phyloP scores from a whole-genome alignment of 306 rosid species.

The Gastrolobium villosum region DNA sequence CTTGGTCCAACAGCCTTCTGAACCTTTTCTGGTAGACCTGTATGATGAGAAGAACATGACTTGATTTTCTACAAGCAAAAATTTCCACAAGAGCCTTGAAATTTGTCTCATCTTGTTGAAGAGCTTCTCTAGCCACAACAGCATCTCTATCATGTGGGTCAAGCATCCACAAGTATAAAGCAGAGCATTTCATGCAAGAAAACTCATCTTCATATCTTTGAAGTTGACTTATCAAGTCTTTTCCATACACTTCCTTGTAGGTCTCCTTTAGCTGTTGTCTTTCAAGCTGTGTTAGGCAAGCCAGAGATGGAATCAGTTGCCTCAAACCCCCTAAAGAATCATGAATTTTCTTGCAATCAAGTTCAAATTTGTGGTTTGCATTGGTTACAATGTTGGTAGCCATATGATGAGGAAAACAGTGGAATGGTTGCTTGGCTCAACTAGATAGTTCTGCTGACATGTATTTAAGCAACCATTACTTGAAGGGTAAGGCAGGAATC shows the following conservation, averaged over 20 bases:
- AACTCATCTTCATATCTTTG: conserved; percentile 51
- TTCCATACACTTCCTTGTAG: conserved; percentile 66
- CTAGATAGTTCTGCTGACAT: background rate
- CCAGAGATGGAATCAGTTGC: conserved; percentile 54
- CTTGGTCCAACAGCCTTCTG: conserved; percentile 68
- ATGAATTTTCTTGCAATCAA: conserved; percentile 67
- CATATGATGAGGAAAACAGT: conserved; percentile 26
- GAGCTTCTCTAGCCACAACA: conserved; percentile 58
- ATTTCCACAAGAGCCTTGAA: conserved; percentile 71
- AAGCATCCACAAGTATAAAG: conserved; percentile 71
- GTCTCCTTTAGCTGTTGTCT: conserved; percentile 60
- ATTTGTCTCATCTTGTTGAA: conserved; percentile 56
- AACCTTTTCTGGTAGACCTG: conserved; percentile 69
- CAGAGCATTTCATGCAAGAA: conserved; percentile 52
- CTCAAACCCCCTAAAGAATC: conserved; percentile 59
- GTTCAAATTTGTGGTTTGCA: conserved; percentile 49
- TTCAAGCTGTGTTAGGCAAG: conserved; percentile 51
- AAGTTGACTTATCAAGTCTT: conserved; percentile 63
- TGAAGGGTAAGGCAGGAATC: conserved; percentile 59
- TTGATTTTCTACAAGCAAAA: conserved; percentile 71
- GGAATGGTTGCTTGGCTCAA: conserved; percentile 14
- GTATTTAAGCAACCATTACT: conserved; percentile 48
- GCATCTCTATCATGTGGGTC: conserved; percentile 76
- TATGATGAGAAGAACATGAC: conserved; percentile 67
- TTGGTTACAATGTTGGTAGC: conserved; percentile 53